These are phyloP conservation scores for Plenodomus biglobosus DNA, from an alignment of 2,329 filamentous ascomycete species.

Conservation along the genomic window DNA sequence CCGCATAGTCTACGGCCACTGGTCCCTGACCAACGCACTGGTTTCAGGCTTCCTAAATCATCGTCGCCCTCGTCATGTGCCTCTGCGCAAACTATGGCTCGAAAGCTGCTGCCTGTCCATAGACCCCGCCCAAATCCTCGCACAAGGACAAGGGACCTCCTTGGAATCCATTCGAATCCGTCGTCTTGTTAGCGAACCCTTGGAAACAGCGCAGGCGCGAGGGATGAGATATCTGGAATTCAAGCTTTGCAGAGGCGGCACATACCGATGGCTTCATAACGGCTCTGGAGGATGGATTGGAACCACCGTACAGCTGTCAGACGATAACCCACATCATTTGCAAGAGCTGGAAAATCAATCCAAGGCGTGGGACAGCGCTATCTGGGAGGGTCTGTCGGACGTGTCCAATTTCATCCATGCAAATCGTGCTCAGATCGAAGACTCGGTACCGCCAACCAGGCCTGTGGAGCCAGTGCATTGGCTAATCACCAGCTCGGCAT, in stretches of 20 bases:
- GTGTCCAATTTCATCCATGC: constrained; percentile 25
- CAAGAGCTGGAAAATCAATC: constrained; percentile 21
- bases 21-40: constrained; percentile 44
- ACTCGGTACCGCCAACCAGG: constrained; percentile 3
- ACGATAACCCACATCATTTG: constrained; percentile 3
- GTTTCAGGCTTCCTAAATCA: constrained; percentile 46
- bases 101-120: constrained; percentile 47
- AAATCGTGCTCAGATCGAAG: constrained; percentile 8
- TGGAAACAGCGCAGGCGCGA: constrained; percentile 4
- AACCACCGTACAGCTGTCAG: constrained; percentile 30
- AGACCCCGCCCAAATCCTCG: constrained; percentile 14
- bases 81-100: constrained; percentile 49
- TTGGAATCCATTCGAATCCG: constrained; percentile 49
- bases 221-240: constrained; percentile 29
- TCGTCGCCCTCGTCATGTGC: constrained; percentile 25
- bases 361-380: constrained; percentile 25
- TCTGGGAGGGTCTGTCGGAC: constrained; percentile 31
- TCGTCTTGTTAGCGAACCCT: constrained; percentile 39
- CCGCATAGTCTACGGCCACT: constrained; percentile 50
- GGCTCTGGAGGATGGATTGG: constrained; percentile 35
- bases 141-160: constrained; percentile 27
- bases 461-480: constrained; percentile 17
- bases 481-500: constrained; percentile 22
- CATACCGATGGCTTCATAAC: constrained; percentile 28
- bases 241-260: constrained; percentile 36